Base-by-base conservation (phyloP, 2,329 filamentous ascomycete species). In the Stagonosporopsis chrysanthemi region DNA sequence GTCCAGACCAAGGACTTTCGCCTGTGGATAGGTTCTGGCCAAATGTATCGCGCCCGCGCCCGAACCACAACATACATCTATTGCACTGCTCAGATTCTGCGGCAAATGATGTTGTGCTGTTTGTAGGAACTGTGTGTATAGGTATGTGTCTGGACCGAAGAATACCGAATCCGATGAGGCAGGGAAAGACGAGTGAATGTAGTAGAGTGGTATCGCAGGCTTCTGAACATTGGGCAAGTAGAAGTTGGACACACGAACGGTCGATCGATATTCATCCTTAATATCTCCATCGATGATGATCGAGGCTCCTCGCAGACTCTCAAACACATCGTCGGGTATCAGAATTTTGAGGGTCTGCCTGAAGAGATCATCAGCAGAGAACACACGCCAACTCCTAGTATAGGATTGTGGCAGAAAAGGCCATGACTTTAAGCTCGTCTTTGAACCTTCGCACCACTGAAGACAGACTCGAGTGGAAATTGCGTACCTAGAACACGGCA, bases 11-110 rank as follows among this genome's bases (percentile, higher is more conserved):
- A 64, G 22, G 19, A 58, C 55, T n/a, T 61, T 57, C 33, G 65
- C 66, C 14, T 51, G 39, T 29, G 61, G 61, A 19, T 61, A 68
- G 19, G 55, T 61, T 24, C 51, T 60, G 29, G 65, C 65, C 48
- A 68, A 51, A 24, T 69, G 66, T 62, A 69, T 68, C 11, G 66
- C 66, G 17, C 65, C 66, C 12, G 66, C 66, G 0, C 66, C 65
- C 0, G 66, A 65, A 23, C 66, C 66, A 24, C 66, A 68, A 43
- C 66, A 69, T 11, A 69, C 62, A 19, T 69, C 66, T 36, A 69
- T 51, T 15, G 66, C 60, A 15, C 57, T 62, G 19, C 12, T 55
- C 9, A 61, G 57, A 2, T 50, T 15, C 2, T 60, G 28, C 19
- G 49, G 40, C 4, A 69, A 24, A 41, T 65, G 57, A 22, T 46